These are phyloP conservation scores for Rhizodiscina lignyota DNA, from an alignment of 495 filamentous ascomycete genomes.

Conservation along the genomic window DNA sequence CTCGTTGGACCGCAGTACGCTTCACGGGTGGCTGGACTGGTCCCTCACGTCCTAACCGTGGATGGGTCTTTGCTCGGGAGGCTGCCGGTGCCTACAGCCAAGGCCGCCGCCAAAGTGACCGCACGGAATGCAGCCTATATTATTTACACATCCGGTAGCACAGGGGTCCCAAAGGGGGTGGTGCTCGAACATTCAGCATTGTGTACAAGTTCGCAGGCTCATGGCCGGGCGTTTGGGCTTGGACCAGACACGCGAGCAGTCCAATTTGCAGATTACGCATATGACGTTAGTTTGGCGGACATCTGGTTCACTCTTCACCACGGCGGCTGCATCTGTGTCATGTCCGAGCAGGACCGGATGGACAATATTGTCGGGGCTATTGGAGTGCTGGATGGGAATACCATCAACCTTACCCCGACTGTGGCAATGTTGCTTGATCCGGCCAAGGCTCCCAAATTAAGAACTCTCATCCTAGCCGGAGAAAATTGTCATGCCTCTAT, in stretches of 20 bases:
- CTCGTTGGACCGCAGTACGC: constrained; percentile 26
- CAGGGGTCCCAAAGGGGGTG: constrained; percentile 27
- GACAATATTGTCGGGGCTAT: constrained; percentile 32
- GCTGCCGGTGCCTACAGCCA: not conserved
- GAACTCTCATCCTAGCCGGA: constrained; percentile 26
- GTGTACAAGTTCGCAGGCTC: constrained; percentile 5
- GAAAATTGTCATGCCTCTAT: constrained; percentile 24
- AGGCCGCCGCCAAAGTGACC: no score
- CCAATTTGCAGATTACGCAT: constrained; percentile 28
- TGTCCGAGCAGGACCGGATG: constrained; percentile 26
- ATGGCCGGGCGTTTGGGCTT: constrained; percentile 2
- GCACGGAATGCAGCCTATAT: constrained; percentile 28
- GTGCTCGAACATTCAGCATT: constrained; percentile 17
- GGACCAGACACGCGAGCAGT: constrained; percentile 20
- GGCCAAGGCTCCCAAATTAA: constrained; percentile 20
- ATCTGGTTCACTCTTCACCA: constrained; percentile 21
- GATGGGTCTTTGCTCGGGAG: not conserved
- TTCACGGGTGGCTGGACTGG: constrained; percentile 11
- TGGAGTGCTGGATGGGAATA: constrained; percentile 26
- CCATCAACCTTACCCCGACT: constrained; percentile 32
- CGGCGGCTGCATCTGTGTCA: constrained; percentile 23
- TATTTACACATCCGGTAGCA: constrained; percentile 2
- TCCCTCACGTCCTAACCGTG: not conserved
- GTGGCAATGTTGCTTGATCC: constrained; percentile 22
- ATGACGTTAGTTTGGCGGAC: constrained; percentile 25